These are phyloP conservation scores for Alternaria consortialis DNA, from an alignment of 2,329 filamentous ascomycete species.

Conservation along the genomic window DNA sequence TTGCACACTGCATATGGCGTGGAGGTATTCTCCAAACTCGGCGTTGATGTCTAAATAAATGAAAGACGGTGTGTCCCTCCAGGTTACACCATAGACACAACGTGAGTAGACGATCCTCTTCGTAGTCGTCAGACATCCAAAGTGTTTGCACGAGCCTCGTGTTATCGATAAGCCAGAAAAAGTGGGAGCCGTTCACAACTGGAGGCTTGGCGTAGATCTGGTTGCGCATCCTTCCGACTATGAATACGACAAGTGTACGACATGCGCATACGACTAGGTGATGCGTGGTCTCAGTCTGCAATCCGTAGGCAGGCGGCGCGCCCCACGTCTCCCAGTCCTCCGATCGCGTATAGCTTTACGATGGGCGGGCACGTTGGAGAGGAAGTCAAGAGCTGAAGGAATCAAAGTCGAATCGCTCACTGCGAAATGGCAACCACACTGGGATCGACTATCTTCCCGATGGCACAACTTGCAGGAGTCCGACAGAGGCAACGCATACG, in stretches of 20 bases:
- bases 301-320: constrained; percentile 35
- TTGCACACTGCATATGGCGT: neutral
- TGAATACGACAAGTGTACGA: constrained; percentile 10
- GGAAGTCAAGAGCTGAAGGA: constrained; percentile 15
- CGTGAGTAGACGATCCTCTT: neutral
- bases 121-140: neutral
- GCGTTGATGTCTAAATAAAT: neutral
- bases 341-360: constrained; percentile 16
- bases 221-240: constrained; percentile 4
- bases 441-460: constrained; percentile 43
- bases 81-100: neutral
- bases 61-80: neutral
- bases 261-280: constrained; percentile 31
- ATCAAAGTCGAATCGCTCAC: constrained; percentile 28
- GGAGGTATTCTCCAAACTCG: neutral
- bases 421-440: constrained; percentile 64
- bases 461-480: constrained; percentile 20
- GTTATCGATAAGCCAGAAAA: constrained; percentile 17
- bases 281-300: constrained; percentile 43
- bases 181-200: constrained; percentile 16
- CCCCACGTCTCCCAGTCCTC: constrained; percentile 22
- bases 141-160: neutral
- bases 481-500: constrained; percentile 64
- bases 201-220: constrained; percentile 15
- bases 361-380: constrained; percentile 13